Conservation (phyloP, 371 early-diverging fungal genomes). For the Cokeromyces recurvatus region DNA sequence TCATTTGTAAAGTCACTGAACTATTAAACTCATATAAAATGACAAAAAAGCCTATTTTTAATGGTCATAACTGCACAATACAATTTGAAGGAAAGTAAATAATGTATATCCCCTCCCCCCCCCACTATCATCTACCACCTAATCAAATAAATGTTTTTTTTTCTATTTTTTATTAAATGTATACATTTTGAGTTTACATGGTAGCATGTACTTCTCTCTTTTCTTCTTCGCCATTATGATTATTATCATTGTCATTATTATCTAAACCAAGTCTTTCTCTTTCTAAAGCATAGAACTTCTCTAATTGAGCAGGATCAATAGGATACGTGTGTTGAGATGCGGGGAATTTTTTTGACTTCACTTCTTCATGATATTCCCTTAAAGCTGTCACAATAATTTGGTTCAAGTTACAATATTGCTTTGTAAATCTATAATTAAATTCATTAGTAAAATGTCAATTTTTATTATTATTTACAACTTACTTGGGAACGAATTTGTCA, state of each 20-base stretch:
- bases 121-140: not conserved
- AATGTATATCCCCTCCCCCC: not conserved
- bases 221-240: slow-evolving; percentile 3
- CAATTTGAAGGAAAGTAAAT: slow-evolving; percentile 31
- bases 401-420: slow-evolving; percentile 80
- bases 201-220: slow-evolving; percentile 10
- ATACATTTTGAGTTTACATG: too few species aligned
- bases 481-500: slow-evolving; percentile 78
- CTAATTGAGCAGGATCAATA: slow-evolving; percentile 56
- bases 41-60: slow-evolving; percentile 24
- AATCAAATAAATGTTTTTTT: not conserved
- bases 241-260: slow-evolving; percentile 9
- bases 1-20: slow-evolving; percentile 12
- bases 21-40: slow-evolving; percentile 28
- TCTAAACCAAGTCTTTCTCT: slow-evolving; percentile 10
- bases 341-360: slow-evolving; percentile 78
- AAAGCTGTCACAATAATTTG: slow-evolving; percentile 66
- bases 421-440: slow-evolving; percentile 68
- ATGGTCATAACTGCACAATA: slow-evolving; percentile 29
- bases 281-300: slow-evolving; percentile 39
- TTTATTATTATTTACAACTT: slow-evolving; percentile 1
- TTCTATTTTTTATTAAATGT: too few species aligned
- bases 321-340: slow-evolving; percentile 69
- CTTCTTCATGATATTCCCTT: slow-evolving; percentile 69
- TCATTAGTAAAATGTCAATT: not conserved